Conservation (phyloP, 306 rosid genomes). For the Castanospermum australe region DNA sequence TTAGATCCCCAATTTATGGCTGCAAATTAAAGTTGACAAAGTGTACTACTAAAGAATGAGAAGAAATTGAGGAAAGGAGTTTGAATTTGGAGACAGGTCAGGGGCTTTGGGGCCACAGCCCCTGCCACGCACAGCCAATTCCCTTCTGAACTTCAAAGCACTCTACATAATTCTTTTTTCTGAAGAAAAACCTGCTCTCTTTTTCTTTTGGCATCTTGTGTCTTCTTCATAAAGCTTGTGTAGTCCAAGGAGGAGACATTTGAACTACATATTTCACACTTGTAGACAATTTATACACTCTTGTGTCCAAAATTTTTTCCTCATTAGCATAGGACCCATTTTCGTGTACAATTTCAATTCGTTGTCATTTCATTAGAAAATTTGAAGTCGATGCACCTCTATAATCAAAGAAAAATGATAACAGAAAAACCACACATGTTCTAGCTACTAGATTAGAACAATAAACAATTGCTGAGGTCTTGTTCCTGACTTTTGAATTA, state of each 20-base stretch:
- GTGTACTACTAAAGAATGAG: slow-evolving; percentile 22
- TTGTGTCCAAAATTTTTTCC: slow-evolving; percentile 41
- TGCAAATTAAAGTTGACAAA: slow-evolving; percentile 18
- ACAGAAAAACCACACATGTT: not conserved
- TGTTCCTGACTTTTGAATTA: not conserved
- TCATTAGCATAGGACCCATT: slow-evolving; percentile 29
- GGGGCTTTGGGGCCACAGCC: slow-evolving; percentile 31
- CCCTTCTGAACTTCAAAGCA: not conserved
- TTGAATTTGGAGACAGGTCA: slow-evolving; percentile 25
- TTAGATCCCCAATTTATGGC: slow-evolving; percentile 20
- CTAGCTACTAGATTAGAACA: not conserved
- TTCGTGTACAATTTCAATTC: slow-evolving; percentile 29
- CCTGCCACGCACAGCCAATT: not conserved
- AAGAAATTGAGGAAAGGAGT: slow-evolving; percentile 23
- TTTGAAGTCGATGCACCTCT: slow-evolving; percentile 17
- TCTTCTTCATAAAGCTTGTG: slow-evolving; percentile 37
- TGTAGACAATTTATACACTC: slow-evolving; percentile 37
- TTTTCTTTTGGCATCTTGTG: slow-evolving; percentile 32
- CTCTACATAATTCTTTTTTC: not conserved
- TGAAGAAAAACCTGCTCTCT: slow-evolving; percentile 3
- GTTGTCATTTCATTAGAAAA: slow-evolving; percentile 11
- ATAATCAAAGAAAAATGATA: not conserved
- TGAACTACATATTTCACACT: slow-evolving; percentile 30
- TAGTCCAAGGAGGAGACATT: slow-evolving; percentile 44
- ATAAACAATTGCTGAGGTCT: not conserved